Evolutionary conservation across 805 yeast species (phyloP), one percentile per base, ranked within the genome.

Genomic region (Candida wancherniae): DNA sequence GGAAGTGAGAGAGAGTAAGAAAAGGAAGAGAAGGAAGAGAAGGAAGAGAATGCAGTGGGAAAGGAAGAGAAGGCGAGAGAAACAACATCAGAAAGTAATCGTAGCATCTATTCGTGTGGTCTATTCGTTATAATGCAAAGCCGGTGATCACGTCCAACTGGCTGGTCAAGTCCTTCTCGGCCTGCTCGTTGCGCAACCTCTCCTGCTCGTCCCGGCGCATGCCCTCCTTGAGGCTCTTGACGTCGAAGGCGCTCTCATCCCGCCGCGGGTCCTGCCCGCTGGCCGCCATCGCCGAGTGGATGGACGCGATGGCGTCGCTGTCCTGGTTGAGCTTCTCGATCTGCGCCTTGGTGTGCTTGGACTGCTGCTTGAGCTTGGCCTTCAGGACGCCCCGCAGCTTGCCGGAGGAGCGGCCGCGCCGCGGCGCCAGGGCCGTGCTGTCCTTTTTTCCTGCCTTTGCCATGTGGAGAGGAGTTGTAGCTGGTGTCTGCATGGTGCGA

Each of bases 101-200:
- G n/a, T n/a, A n/a, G n/a, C n/a, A n/a, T n/a, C n/a, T n/a, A n/a
- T n/a, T n/a, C n/a, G n/a, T n/a, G n/a, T n/a, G n/a, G n/a, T n/a
- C n/a, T n/a, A n/a, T n/a, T n/a, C 20, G 10, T 23, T 18, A 37
- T 21, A 38, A 15, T 18, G 33, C 66, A 53, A 72, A 61, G 4
- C 65, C 74, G 12, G 68, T 62, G 13, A 73, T 56, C 42, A 71
- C 38, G 34, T 73, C 76, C 37, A 73, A 41, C 47, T 73, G 78
- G 27, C 51, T 50, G 11, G 61, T 53, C 19, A 73, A 40, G 30
- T 70, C 76, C 22, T 49, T 45, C 35, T 67, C 67, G 4, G 63
- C 58, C 36, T 51, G 37, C 40, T 58, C 55, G 18, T 56, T 51
- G 26, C 45, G 38, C 16, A 47, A 48, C 27, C 49, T 45, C 6